phyloP scores from a whole-genome alignment of 2,329 filamentous ascomycete species.

The Exophiala phaeomuriformis region DNA sequence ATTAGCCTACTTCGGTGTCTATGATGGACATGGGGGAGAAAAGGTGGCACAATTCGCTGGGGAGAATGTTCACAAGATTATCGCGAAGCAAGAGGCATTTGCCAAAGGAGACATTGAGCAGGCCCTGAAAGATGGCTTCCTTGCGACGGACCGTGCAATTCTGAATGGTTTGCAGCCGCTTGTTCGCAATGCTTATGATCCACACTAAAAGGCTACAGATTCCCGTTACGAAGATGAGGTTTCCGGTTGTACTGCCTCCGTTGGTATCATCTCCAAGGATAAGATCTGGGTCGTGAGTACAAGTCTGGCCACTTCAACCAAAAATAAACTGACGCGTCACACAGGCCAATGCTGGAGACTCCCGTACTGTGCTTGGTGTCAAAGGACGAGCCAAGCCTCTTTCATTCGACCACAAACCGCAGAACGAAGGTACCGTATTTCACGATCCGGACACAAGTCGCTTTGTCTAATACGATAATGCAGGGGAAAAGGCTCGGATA shows the following conservation, averaged over 20 bases:
- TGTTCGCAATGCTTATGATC: conserved; percentile 1
- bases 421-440: conserved; percentile 71
- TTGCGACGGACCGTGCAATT: conserved; percentile 92
- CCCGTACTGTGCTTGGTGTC: conserved; percentile 86
- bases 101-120: conserved; percentile 87
- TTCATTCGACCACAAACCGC: conserved; percentile 98
- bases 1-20: conserved; percentile 94
- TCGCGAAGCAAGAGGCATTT: conserved; percentile 91
- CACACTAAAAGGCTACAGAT: conserved; percentile 51
- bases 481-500: conserved; percentile 92
- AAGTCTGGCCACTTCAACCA: neutral
- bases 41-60: conserved; percentile 92
- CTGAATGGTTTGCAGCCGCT: conserved; percentile 63
- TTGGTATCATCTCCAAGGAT: conserved; percentile 77
- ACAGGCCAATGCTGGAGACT: conserved; percentile 95
- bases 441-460: neutral
- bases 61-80: conserved; percentile 86
- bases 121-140: conserved; percentile 91
- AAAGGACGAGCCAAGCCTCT: conserved; percentile 96
- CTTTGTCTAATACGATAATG: conserved; percentile 20
- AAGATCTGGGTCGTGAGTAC: conserved; percentile 85
- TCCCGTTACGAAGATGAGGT: conserved; percentile 96
- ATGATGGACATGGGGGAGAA: conserved; percentile 94
- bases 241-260: conserved; percentile 93
- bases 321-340: conserved; percentile 26